Conservation (phyloP, 1,139 yeast genomes). For the Hyphopichia khmerensis region DNA sequence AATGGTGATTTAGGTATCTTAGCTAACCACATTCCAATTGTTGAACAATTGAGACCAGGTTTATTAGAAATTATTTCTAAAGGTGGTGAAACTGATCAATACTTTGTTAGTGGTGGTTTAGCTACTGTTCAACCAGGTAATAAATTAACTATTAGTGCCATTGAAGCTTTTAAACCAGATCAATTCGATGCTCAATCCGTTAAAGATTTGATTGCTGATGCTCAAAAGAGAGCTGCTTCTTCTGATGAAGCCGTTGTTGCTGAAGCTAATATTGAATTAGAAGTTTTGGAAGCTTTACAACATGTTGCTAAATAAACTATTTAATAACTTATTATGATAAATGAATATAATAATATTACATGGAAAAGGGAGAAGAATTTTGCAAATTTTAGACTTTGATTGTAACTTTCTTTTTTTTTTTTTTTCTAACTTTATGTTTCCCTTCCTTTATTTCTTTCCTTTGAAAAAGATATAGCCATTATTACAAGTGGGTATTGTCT, state of each 20-base stretch:
- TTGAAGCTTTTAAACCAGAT: conserved; percentile 93
- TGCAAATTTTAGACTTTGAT: background rate
- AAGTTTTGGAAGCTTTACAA: conserved; percentile 92
- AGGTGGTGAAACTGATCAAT: conserved; percentile 72
- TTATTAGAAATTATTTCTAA: conserved; percentile 86
- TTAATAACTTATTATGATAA: background rate
- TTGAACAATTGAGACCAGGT: conserved; percentile 97
- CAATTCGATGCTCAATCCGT: conserved; percentile 82
- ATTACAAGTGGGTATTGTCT: no score
- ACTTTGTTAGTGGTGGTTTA: conserved; percentile 94
- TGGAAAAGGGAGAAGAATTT: background rate
- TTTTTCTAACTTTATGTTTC: no score
- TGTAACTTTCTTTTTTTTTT: background rate
- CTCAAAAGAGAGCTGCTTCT: conserved; percentile 86
- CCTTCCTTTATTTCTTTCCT: background rate
- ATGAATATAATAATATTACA: background rate
- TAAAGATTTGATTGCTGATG: conserved; percentile 83
- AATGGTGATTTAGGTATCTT: conserved; percentile 97
- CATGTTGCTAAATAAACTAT: conserved; percentile 71
- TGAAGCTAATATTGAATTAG: conserved; percentile 93
- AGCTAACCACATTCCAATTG: conserved; percentile 97
- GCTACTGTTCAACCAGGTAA: conserved; percentile 97
- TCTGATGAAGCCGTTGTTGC: conserved; percentile 88
- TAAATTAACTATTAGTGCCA: conserved; percentile 85
- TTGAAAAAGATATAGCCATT: background rate